Evolutionary conservation across 1,284 basidiomycete species (phyloP).

Genomic region (Salmacisia buchloeana): DNA sequence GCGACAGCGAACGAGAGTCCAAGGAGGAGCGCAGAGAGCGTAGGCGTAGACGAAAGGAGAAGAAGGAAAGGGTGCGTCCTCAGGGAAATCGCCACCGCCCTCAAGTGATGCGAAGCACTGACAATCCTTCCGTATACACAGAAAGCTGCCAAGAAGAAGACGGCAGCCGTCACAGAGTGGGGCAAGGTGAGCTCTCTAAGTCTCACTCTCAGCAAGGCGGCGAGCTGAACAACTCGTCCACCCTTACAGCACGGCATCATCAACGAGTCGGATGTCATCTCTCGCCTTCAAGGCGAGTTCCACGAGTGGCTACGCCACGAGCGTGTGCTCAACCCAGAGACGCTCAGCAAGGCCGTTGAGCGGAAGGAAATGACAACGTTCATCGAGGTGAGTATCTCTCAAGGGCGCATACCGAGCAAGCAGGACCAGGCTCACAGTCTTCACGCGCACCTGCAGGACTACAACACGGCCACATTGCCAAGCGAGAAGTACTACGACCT

Average conservation of each 20-base stretch:
- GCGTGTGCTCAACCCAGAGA: conserved; percentile 20
- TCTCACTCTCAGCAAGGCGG: background rate
- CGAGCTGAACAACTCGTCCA: background rate
- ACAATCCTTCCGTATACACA: background rate
- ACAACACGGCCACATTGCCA: conserved; percentile 21
- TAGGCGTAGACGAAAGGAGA: background rate
- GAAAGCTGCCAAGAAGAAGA: background rate
- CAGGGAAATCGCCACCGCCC: background rate
- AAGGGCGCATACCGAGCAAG: too few relatives aligned
- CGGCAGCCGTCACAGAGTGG: conserved; percentile 7
- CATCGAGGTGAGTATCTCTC: conserved; percentile 10
- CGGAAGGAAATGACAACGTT: conserved; percentile 15
- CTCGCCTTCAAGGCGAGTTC: conserved; percentile 17
- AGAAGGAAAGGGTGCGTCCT: conserved; percentile 8
- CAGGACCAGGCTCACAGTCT: too few relatives aligned
- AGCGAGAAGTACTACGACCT: conserved; percentile 22
- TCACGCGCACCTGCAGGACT: conserved; percentile 15
- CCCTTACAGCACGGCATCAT: conserved; percentile 3
- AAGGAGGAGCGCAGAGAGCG: conserved; percentile 10
- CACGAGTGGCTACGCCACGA: conserved; percentile 22
- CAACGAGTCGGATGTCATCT: conserved; percentile 9
- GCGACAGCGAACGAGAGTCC: background rate
- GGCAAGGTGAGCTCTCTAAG: conserved; percentile 2
- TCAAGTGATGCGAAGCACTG: background rate
- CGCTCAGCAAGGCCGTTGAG: conserved; percentile 13